Evolutionary conservation across 805 yeast genomes (phyloP).

Genomic region (Danielia oregonensis): DNA sequence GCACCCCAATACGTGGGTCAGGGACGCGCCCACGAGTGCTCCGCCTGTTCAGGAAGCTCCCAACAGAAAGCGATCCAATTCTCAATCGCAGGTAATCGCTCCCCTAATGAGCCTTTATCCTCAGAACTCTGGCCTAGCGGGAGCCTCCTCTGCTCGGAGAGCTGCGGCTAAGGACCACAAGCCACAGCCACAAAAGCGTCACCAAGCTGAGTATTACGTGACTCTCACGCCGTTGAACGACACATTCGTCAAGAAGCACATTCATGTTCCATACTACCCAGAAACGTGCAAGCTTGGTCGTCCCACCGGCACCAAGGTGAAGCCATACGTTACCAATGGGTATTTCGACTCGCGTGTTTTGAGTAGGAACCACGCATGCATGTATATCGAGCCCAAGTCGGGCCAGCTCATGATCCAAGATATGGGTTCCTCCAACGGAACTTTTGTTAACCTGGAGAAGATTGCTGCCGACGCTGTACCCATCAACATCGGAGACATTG

Average conservation of each 20-base stretch:
- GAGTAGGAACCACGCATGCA: slow-evolving; percentile 89
- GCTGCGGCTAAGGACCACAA: neutral
- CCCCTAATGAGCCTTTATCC: slow-evolving; percentile 8
- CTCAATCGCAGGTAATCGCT: slow-evolving; percentile 37
- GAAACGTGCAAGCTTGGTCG: slow-evolving; percentile 85
- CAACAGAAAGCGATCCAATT: slow-evolving; percentile 28
- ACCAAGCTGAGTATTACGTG: slow-evolving; percentile 49
- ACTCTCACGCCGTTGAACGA: slow-evolving; percentile 74
- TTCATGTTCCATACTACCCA: slow-evolving; percentile 78
- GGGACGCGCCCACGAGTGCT: neutral
- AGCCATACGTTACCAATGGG: slow-evolving; percentile 73
- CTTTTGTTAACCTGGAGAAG: slow-evolving; percentile 77
- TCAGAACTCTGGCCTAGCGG: neutral
- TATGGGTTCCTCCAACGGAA: slow-evolving; percentile 90
- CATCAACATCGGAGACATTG: slow-evolving; percentile 72
- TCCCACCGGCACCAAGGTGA: slow-evolving; percentile 66
- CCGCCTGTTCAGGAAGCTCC: neutral
- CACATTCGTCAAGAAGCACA: slow-evolving; percentile 74
- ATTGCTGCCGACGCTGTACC: slow-evolving; percentile 60
- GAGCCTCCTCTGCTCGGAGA: neutral
- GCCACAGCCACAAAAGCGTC: slow-evolving; percentile 18
- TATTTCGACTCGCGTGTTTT: slow-evolving; percentile 91
- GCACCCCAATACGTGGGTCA: no score
- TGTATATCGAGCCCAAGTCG: slow-evolving; percentile 62
- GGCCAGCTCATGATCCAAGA: slow-evolving; percentile 78